phyloP scores from a whole-genome alignment of 441 rosid genomes.

The Dalechampia spathulata region DNA sequence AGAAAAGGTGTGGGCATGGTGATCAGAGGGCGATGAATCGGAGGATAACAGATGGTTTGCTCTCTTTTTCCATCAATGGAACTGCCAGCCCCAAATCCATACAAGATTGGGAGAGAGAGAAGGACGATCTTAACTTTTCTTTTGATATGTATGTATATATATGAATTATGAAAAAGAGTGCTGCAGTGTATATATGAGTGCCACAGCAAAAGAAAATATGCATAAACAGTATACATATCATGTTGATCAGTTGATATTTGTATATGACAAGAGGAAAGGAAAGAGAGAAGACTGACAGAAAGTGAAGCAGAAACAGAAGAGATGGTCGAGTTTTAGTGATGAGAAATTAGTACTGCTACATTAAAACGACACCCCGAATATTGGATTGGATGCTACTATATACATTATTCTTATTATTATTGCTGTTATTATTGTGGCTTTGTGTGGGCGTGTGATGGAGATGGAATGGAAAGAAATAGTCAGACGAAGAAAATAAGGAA shows the following conservation, averaged over 20 bases:
- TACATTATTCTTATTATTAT: too few species aligned
- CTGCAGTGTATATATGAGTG: neutral
- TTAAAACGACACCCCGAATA: too few species aligned
- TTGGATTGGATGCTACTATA: too few species aligned
- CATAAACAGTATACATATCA: neutral
- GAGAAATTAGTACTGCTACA: too few species aligned
- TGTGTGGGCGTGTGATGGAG: too few species aligned
- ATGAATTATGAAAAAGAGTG: neutral
- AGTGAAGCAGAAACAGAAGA: slow-evolving; percentile 23
- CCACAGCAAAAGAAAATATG: slow-evolving; percentile 8
- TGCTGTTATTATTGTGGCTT: too few species aligned
- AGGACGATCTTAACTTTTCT: slow-evolving; percentile 5
- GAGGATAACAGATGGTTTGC: slow-evolving; percentile 22
- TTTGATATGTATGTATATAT: too few species aligned
- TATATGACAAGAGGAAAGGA: slow-evolving; percentile 6
- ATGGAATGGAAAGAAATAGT: too few species aligned
- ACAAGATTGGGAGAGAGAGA: slow-evolving; percentile 7
- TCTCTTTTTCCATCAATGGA: neutral
- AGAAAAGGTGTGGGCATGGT: slow-evolving; percentile 3
- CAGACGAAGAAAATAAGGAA: slow-evolving; percentile 33
- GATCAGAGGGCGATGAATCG: slow-evolving; percentile 31
- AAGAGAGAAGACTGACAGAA: slow-evolving; percentile 27
- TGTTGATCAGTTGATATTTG: neutral
- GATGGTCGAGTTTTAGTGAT: slow-evolving; percentile 17
- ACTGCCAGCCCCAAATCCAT: slow-evolving; percentile 16